Conservation (phyloP, 805 yeast species). For the Candida koratica region DNA sequence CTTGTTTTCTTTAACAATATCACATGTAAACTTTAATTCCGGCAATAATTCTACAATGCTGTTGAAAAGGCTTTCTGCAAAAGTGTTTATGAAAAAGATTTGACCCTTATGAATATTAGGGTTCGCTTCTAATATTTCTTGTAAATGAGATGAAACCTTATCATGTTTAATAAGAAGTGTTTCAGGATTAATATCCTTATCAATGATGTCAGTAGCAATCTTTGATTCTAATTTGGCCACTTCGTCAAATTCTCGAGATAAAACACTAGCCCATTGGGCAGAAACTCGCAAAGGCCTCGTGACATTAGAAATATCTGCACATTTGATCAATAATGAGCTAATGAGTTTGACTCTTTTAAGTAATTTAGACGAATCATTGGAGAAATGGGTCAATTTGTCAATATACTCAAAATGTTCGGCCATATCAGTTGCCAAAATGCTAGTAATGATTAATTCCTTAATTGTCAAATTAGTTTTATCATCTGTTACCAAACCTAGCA, state of each 20-base stretch:
- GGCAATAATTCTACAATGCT: conserved; percentile 62
- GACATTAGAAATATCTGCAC: conserved; percentile 95
- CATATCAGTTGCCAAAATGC: conserved; percentile 76
- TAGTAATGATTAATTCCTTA: conserved; percentile 28
- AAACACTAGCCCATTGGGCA: conserved; percentile 81
- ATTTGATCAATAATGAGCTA: conserved; percentile 72
- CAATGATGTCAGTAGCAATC: conserved; percentile 5
- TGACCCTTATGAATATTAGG: conserved; percentile 67
- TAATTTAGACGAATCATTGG: conserved; percentile 12
- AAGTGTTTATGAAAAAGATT: conserved; percentile 74
- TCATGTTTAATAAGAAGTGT: conserved; percentile 19
- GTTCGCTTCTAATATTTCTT: conserved; percentile 42
- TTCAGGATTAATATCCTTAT: background rate
- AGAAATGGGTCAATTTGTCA: conserved; percentile 40
- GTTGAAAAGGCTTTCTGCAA: conserved; percentile 73
- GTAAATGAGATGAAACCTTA: conserved; percentile 37
- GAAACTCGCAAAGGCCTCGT: conserved; percentile 74
- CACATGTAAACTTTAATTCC: conserved; percentile 52
- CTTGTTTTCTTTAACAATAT: conserved; percentile 51
- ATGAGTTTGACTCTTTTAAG: conserved; percentile 39
- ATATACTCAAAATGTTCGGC: conserved; percentile 77
- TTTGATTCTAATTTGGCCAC: conserved; percentile 49
- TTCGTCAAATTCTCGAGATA: conserved; percentile 73
- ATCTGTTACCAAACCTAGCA: conserved; percentile 18
- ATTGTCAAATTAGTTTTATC: conserved; percentile 16